A percentile compares a stretch with the other conserved stretches of the same genome.
Conservation (phyloP, 768 basidiomycete genomes). For the Pulveroboletus sp. region DNA sequence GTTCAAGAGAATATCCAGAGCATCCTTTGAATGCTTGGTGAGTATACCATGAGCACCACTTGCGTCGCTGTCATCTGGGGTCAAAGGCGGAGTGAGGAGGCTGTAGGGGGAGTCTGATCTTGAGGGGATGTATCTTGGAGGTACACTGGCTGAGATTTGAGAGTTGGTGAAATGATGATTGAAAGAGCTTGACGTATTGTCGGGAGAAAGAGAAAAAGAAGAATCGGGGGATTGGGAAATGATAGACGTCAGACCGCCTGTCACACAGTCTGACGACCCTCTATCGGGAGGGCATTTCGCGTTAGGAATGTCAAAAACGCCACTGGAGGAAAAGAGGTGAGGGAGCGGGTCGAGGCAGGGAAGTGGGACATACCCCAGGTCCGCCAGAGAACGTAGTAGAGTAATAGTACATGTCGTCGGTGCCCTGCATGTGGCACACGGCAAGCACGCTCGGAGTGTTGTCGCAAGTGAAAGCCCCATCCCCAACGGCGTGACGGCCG, state of each 20-base stretch:
- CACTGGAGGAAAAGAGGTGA: conserved; percentile 48
- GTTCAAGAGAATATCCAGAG: conserved; percentile 74
- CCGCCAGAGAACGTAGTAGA: conserved; percentile 94
- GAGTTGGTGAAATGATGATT: conserved; percentile 15
- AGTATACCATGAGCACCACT: conserved; percentile 39
- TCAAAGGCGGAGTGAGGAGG: conserved; percentile 72
- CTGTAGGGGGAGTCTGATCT: conserved; percentile 38
- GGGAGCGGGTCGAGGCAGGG: neutral
- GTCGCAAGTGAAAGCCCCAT: conserved; percentile 88
- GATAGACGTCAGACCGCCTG: conserved; percentile 80
- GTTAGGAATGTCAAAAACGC: conserved; percentile 92
- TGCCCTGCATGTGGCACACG: conserved; percentile 82
- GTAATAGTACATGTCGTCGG: conserved; percentile 82
- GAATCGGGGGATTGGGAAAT: conserved; percentile 44
- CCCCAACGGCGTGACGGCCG: conserved; percentile 95
- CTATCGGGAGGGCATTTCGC: conserved; percentile 92
- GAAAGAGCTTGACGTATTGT: conserved; percentile 19
- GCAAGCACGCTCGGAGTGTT: conserved; percentile 77
- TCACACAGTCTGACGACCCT: conserved; percentile 96
- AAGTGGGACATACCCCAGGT: conserved; percentile 63
- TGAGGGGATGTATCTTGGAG: conserved; percentile 44
- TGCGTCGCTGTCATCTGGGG: conserved; percentile 64
- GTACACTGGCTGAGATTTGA: conserved; percentile 28
- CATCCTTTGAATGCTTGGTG: conserved; percentile 53
- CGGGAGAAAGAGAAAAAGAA: conserved; percentile 29